phyloP scores from a whole-genome alignment of 2,329 filamentous ascomycete species.

The Rhinocladiella similis region DNA sequence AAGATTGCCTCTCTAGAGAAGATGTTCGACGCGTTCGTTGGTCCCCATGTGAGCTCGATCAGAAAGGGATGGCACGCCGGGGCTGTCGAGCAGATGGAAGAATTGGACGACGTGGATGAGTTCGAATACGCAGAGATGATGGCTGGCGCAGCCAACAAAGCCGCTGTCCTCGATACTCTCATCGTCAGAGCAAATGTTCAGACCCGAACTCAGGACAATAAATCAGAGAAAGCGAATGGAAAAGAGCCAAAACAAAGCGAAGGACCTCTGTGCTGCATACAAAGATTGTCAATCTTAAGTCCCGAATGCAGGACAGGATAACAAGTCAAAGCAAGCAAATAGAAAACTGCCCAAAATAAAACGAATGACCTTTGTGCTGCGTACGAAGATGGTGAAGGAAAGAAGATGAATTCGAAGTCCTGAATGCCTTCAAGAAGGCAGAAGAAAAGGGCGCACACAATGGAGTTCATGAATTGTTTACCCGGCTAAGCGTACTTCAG shows the following conservation, averaged over 20 bases:
- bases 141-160: no score
- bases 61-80: constrained; percentile 28
- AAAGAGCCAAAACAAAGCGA: constrained; percentile 1
- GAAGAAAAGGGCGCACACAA: no score
- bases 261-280: constrained; percentile 1
- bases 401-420: neutral
- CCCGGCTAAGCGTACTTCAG: no score
- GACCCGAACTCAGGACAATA: constrained; percentile 17
- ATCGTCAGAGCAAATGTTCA: neutral
- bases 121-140: no score
- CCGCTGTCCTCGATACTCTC: no score
- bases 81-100: constrained; percentile 10
- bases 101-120: constrained; percentile 21
- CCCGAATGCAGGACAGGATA: no score
- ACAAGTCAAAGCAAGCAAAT: no score
- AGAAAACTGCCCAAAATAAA: no score
- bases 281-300: neutral
- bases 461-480: no score
- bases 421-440: no score
- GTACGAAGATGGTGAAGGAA: neutral
- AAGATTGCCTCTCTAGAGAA: constrained; percentile 59
- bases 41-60: constrained; percentile 37
- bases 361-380: neutral
- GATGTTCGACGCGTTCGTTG: constrained; percentile 40
- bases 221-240: constrained; percentile 19